These are phyloP conservation scores for Leccinum ponderosum DNA, from an alignment of 1,284 basidiomycete genomes.

Conservation along the genomic window DNA sequence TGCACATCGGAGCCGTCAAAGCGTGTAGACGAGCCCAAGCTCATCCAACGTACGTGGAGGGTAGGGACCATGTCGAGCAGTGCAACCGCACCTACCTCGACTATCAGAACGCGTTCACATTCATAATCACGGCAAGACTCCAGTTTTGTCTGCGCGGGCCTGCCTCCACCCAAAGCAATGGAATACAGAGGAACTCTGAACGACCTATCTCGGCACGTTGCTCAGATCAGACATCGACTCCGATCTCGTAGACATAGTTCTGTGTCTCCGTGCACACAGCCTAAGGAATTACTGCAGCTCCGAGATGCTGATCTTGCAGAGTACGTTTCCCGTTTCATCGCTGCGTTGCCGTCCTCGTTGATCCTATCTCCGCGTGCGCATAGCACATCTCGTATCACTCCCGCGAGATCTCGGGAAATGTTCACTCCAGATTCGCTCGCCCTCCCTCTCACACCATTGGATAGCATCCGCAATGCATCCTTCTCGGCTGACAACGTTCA, in stretches of 20 bases:
- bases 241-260: constrained; percentile 15
- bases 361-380: constrained; percentile 2
- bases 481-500: constrained; percentile 29
- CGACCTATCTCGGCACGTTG: constrained; percentile 23
- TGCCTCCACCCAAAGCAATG: constrained; percentile 32
- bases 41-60: constrained; percentile 5
- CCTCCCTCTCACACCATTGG: constrained; percentile 10
- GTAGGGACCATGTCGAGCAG: constrained; percentile 16
- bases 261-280: constrained; percentile 19
- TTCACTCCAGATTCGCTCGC: constrained; percentile 3
- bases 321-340: constrained; percentile 15
- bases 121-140: not conserved
- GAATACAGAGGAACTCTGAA: constrained; percentile 22
- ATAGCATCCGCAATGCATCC: constrained; percentile 14
- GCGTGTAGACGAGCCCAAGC: not conserved
- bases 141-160: not conserved
- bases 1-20: not conserved
- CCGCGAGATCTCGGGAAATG: constrained; percentile 11
- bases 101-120: not conserved
- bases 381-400: constrained; percentile 22
- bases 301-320: constrained; percentile 24
- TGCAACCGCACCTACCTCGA: constrained; percentile 2
- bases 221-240: constrained; percentile 6
- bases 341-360: not conserved
- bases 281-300: constrained; percentile 29